Evolutionary conservation across 1,284 basidiomycete genomes (phyloP).

Genomic region (Cryptococcus sp.): DNA sequence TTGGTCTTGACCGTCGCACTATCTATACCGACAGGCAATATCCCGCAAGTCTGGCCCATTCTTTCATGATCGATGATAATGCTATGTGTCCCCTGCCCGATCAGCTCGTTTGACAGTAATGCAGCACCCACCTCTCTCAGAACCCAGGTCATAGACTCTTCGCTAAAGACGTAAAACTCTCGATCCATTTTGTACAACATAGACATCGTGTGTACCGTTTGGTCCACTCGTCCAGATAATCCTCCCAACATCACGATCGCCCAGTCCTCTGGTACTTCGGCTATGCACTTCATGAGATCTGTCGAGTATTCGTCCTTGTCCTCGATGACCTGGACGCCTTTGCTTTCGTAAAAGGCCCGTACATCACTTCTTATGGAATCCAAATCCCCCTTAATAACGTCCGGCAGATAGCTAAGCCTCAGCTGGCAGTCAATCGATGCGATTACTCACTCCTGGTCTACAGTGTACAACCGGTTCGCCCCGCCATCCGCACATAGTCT

Average conservation of each 20-base stretch:
- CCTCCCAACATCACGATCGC: constrained; percentile 82
- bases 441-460: constrained; percentile 48
- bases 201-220: constrained; percentile 87
- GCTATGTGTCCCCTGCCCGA: constrained; percentile 70
- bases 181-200: constrained; percentile 71
- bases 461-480: constrained; percentile 81
- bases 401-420: constrained; percentile 65
- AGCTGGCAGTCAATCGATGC: background rate
- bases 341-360: constrained; percentile 62
- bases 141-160: constrained; percentile 83
- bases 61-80: constrained; percentile 71
- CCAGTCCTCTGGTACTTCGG: constrained; percentile 59
- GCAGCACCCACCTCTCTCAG: constrained; percentile 65
- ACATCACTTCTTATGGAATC: constrained; percentile 84
- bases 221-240: constrained; percentile 85
- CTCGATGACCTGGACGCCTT: constrained; percentile 69
- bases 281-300: constrained; percentile 90
- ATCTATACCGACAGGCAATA: constrained; percentile 83
- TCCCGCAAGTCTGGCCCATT: constrained; percentile 86
- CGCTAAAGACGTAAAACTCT: constrained; percentile 74
- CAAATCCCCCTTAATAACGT: constrained; percentile 89
- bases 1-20: constrained; percentile 73
- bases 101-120: constrained; percentile 2
- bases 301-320: constrained; percentile 81
- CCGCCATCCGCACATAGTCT: constrained; percentile 87